Base-by-base conservation (phyloP, 202 grass and related monocot species). In the Schoenoplectus tabernaemontani region DNA sequence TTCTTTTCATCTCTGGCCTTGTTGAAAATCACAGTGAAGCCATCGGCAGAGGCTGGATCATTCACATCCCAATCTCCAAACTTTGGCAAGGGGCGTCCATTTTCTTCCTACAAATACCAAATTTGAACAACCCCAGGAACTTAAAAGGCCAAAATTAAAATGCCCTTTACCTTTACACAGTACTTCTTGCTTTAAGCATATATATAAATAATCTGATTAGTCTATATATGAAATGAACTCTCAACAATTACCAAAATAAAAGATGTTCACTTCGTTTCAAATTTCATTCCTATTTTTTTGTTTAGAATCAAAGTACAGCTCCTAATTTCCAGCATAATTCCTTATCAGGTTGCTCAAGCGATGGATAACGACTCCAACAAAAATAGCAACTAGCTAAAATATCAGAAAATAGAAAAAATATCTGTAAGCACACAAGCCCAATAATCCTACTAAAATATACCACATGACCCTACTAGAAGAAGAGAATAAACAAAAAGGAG, bases 41-140 rank as follows among this genome's bases (percentile, higher is more conserved):
- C 92, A 36, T 96, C 89, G 38, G 92, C 92, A 2, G 92, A 96
- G 36, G 92, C 89, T 51, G 92, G 92, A 32, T 96, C 89, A 2
- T 96, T 96, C 48, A 92, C 92, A 53, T 96, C 92, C 92, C 92
- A 96, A 82, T 96, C 92, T 30, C 89, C 92, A 78, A 96, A 96
- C 83, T 96, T 96, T 24, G 92, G 92, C 65, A 93, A 85, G 57
- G 92, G 92, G 38, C 89, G 87, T 74, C 89, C 92, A 81, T 85
- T 86, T 67, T 92, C 92, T 81, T 96, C 88, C 92, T 96, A 38
- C 48, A 76, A 56, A 50, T 7, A 17, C 16, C 26, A 64, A 5
- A 65, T 82, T 51, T 43, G 46, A 36, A 66, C 3, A 20, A 8
- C 34, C 12, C 57, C 12, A 66, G 80, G 22, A 64, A 19, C 11